A percentile compares a stretch with the other conserved stretches of the same genome.
Conservation (phyloP, 1,139 yeast genomes). For the Saccharomyces pastorianus region DNA sequence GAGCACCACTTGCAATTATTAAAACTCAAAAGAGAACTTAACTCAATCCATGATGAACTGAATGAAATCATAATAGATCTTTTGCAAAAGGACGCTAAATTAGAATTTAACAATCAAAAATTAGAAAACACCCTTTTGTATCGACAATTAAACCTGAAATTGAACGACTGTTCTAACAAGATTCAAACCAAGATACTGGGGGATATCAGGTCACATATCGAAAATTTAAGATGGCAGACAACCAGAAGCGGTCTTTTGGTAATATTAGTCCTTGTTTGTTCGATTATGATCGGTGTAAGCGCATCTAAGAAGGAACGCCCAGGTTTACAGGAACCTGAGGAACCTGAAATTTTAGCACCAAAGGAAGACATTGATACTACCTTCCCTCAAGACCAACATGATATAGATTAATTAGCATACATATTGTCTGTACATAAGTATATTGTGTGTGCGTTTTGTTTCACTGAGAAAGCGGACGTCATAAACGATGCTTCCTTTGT, state of each 20-base stretch:
- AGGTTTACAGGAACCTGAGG: slow-evolving; percentile 16
- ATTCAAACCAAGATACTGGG: slow-evolving; percentile 77
- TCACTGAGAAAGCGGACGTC: neutral
- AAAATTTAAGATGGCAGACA: slow-evolving; percentile 85
- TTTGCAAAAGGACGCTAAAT: slow-evolving; percentile 64
- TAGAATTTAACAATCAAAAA: slow-evolving; percentile 79
- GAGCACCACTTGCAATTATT: slow-evolving; percentile 62
- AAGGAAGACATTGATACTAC: neutral
- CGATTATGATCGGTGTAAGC: slow-evolving; percentile 44
- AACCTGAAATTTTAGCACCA: neutral
- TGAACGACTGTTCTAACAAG: slow-evolving; percentile 80
- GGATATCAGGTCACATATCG: slow-evolving; percentile 79
- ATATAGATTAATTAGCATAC: slow-evolving; percentile 1
- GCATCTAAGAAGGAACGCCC: slow-evolving; percentile 32
- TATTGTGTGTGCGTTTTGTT: neutral
- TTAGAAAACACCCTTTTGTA: slow-evolving; percentile 76
- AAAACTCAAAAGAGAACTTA: slow-evolving; percentile 59
- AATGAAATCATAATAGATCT: slow-evolving; percentile 59
- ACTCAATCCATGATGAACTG: slow-evolving; percentile 66
- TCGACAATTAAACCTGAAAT: slow-evolving; percentile 56
- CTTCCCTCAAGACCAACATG: neutral
- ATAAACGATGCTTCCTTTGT: slow-evolving; percentile 56
- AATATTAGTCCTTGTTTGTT: slow-evolving; percentile 37
- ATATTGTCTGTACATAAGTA: neutral
- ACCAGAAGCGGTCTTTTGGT: slow-evolving; percentile 67